These are phyloP conservation scores for Gynostemma pentaphyllum DNA, from an alignment of 306 rosid species.

Conservation along the genomic window DNA sequence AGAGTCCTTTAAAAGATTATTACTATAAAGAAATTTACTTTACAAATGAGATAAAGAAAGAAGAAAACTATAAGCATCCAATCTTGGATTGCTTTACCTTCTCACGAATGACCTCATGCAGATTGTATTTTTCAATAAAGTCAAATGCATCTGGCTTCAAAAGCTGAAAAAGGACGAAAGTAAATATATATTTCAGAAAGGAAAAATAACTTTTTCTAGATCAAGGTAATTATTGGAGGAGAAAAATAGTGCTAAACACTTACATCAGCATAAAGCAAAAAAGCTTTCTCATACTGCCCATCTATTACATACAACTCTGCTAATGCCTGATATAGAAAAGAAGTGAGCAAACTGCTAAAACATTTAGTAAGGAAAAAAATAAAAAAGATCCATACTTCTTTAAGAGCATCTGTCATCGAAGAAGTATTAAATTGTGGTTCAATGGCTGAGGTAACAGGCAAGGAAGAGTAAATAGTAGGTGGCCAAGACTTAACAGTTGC, in stretches of 20 bases:
- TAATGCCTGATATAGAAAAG: constrained; percentile 51
- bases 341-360: constrained; percentile 2
- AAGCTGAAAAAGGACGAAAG: constrained; percentile 47
- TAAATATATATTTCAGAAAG: neutral
- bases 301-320: constrained; percentile 79
- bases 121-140: constrained; percentile 75
- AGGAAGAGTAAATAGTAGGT: constrained; percentile 53
- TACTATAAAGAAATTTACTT: neutral
- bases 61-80: neutral
- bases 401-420: constrained; percentile 69
- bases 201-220: neutral
- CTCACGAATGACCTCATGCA: constrained; percentile 63
- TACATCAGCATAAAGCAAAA: constrained; percentile 90
- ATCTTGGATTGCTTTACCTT: constrained; percentile 45
- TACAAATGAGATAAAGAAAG: neutral
- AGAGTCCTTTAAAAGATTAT: neutral
- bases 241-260: constrained; percentile 23
- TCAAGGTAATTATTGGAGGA: neutral
- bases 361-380: neutral
- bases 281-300: constrained; percentile 81
- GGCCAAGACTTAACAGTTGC: constrained; percentile 83
- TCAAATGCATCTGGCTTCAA: constrained; percentile 81
- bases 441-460: constrained; percentile 85
- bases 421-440: constrained; percentile 90
- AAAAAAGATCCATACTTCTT: constrained; percentile 45